Evolutionary conservation across 495 filamentous ascomycete species (phyloP).

Genomic region (Aspergillus cavernicola): DNA sequence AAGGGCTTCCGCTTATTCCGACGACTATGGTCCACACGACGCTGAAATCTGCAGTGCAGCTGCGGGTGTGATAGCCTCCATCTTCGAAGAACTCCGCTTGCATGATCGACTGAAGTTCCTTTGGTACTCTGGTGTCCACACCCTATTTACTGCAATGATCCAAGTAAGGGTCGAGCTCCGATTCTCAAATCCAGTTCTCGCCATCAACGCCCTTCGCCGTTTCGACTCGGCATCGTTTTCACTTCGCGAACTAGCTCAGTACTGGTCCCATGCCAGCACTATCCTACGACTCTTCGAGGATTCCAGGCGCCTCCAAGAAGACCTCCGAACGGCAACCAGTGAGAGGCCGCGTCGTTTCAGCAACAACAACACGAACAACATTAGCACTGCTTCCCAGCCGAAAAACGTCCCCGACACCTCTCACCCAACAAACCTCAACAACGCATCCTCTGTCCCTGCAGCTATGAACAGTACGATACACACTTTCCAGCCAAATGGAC

Average conservation of each 20-base stretch:
- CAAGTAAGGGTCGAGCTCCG: conserved; percentile 48
- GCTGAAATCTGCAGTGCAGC: conserved; percentile 46
- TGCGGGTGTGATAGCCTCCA: conserved; percentile 45
- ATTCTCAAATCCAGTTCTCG: conserved; percentile 47
- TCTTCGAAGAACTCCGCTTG: conserved; percentile 46
- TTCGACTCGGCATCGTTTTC: conserved; percentile 46
- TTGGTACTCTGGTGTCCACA: conserved; percentile 47
- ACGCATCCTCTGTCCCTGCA: not conserved
- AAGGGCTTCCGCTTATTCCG: conserved; percentile 40
- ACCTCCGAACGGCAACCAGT: conserved; percentile 37
- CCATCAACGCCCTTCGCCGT: conserved; percentile 46
- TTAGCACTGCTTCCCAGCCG: not conserved
- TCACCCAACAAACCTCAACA: not conserved
- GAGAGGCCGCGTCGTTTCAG: conserved; percentile 36
- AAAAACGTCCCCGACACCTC: not conserved
- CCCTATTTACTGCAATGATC: conserved; percentile 48
- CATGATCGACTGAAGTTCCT: conserved; percentile 47
- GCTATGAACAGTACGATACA: conserved; percentile 13
- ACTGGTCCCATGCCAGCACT: conserved; percentile 45
- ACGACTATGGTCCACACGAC: conserved; percentile 44
- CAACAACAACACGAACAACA: conserved; percentile 11
- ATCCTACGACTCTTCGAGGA: conserved; percentile 46
- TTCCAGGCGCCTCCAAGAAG: conserved; percentile 44
- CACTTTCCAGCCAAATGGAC: conserved; percentile 20
- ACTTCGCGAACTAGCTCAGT: conserved; percentile 41